Evolutionary conservation across 2,329 filamentous ascomycete genomes (phyloP), one percentile per base, ranked within the genome.

Genomic region (Paracoccidioides brasiliensis): DNA sequence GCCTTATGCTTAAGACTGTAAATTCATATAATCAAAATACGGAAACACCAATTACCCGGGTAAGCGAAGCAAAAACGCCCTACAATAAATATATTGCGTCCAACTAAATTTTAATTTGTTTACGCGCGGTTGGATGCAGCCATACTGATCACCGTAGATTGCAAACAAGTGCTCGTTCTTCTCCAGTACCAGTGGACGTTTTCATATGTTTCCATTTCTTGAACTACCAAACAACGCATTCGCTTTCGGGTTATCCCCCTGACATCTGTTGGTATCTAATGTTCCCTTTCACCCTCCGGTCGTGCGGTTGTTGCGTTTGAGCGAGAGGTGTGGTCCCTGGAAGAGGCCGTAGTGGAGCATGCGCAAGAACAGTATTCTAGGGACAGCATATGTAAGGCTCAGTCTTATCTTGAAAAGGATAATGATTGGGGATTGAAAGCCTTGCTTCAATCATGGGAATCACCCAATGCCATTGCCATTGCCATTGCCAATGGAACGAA

Each of bases 1-100:
- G 63, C 1, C 70, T 72, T 8, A 71, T 67, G 37, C 74, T 75
- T 1, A 85, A 66, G 2, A 79, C 76, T 0, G 80, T 81, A 62
- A 84, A 77, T 5, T 81, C 81, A 0, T 80, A 72, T 53, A 85
- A 79, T 76, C 80, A 84, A 69, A 85, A 86, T 56, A 85, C 71
- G 0, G 78, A 80, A 1, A 82, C 81, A 5, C 77, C 81, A 38
- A 80, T 57, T 56, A 84, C 70, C 63, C 85, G 81, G 0, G 74
- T 63, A 1, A 77, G 58, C 37, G 77, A 82, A 3, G 82, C 82
- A 33, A 85, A 71, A 63, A 86, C 85, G 0, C 82, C 82, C 15
- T 85, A 66, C 56, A 80, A 60, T 75, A 78, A 48, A 83, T 58
- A 64, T 84, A 85, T 63, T 85, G 81, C 0, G 74, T 79, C 33